Evolutionary conservation across 257 asterid genomes (phyloP), one percentile per base, ranked within the genome.

Genomic region (Solanum virginianum): DNA sequence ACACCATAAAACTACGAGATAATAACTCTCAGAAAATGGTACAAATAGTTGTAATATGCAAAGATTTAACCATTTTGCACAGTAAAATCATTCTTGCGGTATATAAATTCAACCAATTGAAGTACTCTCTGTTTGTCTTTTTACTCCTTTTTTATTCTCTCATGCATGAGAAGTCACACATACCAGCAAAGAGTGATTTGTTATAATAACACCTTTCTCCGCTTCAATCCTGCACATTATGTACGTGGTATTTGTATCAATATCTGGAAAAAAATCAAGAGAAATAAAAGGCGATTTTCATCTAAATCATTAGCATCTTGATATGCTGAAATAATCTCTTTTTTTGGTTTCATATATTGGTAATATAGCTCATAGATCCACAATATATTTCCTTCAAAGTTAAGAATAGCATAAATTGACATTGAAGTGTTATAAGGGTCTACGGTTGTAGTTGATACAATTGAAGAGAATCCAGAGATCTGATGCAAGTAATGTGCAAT

Each of bases 131-230:
- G n/a, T 24, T 22, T 17, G 47, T 29, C 41, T 82, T 65, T 55
- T 16, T 84, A 41, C 51, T 55, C 83, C 7, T 6, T 9, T 45
- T 45, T 43, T 68, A 81, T 20, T 53, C 89, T 81, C 80, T 77
- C 87, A 66, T 81, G 88, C 65, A 86, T 65, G 82, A 75, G 80
- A 87, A 83, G 70, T 39, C 53, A 14, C 56, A 87, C 97, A 86
- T 94, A 96, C 99, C 89, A 92, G 87, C 71, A 96, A 88, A 79
- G 99, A 96, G 90, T 95, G 98, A 89, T 91, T 94, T 41, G 98
- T 94, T 89, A 96, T 89, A 89, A 95, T 90, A 90, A 95, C 86
- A 84, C 99, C 99, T 92, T 95, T 96, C 91, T 96, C 99, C 84
- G 98, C 91, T 91, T 96, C 99, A 82, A 91, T 93, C 99, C 98